Evolutionary conservation across 139 green algal genomes (phyloP).

Genomic region (Pleodorina starrii): DNA sequence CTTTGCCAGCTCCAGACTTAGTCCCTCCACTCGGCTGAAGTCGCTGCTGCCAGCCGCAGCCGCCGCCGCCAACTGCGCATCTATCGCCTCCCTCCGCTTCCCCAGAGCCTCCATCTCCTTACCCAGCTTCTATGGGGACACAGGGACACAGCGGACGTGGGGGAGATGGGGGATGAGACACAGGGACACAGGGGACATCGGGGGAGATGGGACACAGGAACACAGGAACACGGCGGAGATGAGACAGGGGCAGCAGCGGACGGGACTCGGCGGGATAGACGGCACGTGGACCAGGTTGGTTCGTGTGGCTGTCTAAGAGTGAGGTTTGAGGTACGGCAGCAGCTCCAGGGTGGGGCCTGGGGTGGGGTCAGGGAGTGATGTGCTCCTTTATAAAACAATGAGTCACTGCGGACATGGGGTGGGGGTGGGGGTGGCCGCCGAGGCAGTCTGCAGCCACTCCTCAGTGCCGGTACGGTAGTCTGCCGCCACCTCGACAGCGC

Average conservation of each 20-base stretch:
- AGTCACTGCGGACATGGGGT: no score
- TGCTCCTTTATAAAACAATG: no score
- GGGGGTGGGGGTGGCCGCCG: no score
- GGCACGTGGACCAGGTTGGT: not conserved
- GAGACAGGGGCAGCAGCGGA: not conserved
- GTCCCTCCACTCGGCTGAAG: slow-evolving; percentile 47
- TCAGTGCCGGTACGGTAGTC: no score
- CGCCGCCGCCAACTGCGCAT: slow-evolving; percentile 32
- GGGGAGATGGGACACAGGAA: not conserved
- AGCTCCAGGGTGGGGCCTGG: no score
- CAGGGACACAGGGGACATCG: not conserved
- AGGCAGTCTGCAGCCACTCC: no score
- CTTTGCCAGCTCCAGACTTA: slow-evolving; percentile 49
- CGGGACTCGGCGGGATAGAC: not conserved
- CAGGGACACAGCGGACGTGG: not conserved
- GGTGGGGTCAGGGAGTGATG: no score
- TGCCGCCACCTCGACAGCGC: no score
- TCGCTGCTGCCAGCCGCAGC: not conserved
- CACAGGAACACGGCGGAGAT: not conserved
- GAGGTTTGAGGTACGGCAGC: no score
- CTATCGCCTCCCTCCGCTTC: slow-evolving; percentile 42
- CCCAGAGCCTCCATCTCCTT: slow-evolving; percentile 53
- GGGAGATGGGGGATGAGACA: not conserved
- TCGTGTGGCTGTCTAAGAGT: not conserved
- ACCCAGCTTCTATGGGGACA: slow-evolving; percentile 50